phyloP scores from a whole-genome alignment of 371 early-diverging fungal species.

The Mortierella sp. region DNA sequence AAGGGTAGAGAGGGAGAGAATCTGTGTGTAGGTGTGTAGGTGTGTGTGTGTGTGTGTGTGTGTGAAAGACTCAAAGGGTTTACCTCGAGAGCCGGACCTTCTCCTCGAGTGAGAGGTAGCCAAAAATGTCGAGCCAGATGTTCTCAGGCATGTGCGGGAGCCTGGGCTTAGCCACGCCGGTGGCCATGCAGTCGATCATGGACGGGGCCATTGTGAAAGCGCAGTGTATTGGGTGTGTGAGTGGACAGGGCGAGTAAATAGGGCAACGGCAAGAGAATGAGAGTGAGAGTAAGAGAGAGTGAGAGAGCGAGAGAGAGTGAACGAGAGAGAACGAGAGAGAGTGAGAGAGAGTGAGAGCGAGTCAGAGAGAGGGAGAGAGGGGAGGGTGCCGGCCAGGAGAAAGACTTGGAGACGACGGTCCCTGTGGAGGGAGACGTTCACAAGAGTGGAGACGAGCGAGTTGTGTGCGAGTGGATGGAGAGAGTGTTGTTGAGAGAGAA shows the following conservation, averaged over 20 bases:
- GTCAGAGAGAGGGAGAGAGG: too few relatives aligned
- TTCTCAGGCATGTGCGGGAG: conserved; percentile 46
- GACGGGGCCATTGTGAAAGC: too few relatives aligned
- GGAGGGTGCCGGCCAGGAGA: background rate
- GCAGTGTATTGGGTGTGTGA: too few relatives aligned
- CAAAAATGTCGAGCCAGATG: conserved; percentile 51
- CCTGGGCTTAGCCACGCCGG: conserved; percentile 24
- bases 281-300: too few relatives aligned
- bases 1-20: too few relatives aligned
- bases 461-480: background rate
- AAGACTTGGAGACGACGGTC: background rate
- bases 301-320: too few relatives aligned
- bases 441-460: background rate
- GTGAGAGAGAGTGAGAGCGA: too few relatives aligned
- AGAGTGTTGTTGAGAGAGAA: background rate
- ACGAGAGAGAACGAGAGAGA: too few relatives aligned
- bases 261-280: background rate
- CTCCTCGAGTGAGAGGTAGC: conserved; percentile 40
- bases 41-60: conserved; percentile 3
- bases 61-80: background rate
- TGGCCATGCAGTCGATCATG: background rate
- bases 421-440: background rate
- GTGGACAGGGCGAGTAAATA: too few relatives aligned
- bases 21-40: too few relatives aligned
- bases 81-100: conserved; percentile 44